These are phyloP conservation scores for Colletotrichum falcatum DNA, from an alignment of 2,329 filamentous ascomycete genomes.

Conservation along the genomic window DNA sequence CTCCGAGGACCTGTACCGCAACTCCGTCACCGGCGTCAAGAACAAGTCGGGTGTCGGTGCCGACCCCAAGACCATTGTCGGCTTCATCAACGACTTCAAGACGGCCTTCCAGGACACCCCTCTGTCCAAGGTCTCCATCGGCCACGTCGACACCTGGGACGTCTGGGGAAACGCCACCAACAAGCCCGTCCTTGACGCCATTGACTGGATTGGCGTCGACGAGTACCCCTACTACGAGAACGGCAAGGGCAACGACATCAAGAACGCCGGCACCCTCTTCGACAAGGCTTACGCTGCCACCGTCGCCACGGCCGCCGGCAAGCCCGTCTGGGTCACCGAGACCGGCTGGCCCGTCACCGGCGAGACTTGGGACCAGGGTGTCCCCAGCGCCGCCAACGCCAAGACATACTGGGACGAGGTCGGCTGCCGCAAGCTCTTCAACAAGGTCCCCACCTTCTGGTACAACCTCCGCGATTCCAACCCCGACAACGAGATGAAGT, in stretches of 20 bases:
- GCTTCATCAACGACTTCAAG: constrained; percentile 75
- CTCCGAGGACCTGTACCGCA: constrained; percentile 75
- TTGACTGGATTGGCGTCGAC: constrained; percentile 74
- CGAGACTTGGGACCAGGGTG: constrained; percentile 64
- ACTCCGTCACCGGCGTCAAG: constrained; percentile 69
- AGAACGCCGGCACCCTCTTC: constrained; percentile 67
- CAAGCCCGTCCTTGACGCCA: constrained; percentile 68
- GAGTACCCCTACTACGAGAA: constrained; percentile 76
- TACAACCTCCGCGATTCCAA: constrained; percentile 72
- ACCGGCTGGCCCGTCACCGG: constrained; percentile 74
- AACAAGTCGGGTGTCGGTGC: constrained; percentile 73
- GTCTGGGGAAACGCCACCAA: constrained; percentile 71
- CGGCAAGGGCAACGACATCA: constrained; percentile 66
- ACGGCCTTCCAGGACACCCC: constrained; percentile 62
- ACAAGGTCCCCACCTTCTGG: constrained; percentile 69
- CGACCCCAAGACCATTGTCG: constrained; percentile 68
- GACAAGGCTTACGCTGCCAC: constrained; percentile 60
- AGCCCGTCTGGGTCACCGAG: constrained; percentile 73
- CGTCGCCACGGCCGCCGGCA: constrained; percentile 59
- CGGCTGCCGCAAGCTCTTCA: constrained; percentile 69
- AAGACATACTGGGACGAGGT: constrained; percentile 73
- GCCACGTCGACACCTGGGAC: constrained; percentile 78
- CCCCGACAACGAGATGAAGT: constrained; percentile 69
- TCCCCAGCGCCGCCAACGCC: constrained; percentile 68
- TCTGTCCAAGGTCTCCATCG: constrained; percentile 64